Evolutionary conservation across 2,329 filamentous ascomycete species (phyloP).

Genomic region (Calonectria pseudoreteaudii): DNA sequence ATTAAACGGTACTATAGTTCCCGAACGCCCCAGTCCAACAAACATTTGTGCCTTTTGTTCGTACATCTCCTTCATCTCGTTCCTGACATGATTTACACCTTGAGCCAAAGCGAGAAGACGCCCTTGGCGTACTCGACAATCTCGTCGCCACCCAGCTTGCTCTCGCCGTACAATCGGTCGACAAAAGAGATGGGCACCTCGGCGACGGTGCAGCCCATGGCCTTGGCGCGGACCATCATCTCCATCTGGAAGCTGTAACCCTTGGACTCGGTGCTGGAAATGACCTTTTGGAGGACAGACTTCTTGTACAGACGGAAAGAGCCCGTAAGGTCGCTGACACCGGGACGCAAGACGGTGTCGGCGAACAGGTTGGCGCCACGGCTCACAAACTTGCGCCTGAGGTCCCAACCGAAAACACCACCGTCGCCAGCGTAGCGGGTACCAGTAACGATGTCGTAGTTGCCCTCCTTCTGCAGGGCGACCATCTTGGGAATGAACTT

Average conservation of each 20-base stretch:
- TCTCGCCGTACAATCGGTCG: conserved; percentile 93
- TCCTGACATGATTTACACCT: conserved; percentile 64
- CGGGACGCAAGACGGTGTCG: conserved; percentile 91
- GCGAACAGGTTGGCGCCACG: conserved; percentile 95
- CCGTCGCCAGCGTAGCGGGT: conserved; percentile 91
- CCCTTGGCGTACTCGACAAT: conserved; percentile 97
- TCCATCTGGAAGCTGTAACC: conserved; percentile 99
- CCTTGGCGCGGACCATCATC: conserved; percentile 98
- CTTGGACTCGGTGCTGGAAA: conserved; percentile 91
- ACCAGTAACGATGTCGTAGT: conserved; percentile 97
- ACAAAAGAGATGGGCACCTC: conserved; percentile 98
- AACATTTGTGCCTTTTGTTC: conserved; percentile 38
- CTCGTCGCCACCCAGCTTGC: conserved; percentile 93
- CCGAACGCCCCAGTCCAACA: conserved; percentile 46
- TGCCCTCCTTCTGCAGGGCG: conserved; percentile 76
- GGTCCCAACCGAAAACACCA: conserved; percentile 96
- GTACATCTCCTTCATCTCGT: conserved; percentile 25
- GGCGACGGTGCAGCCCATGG: conserved; percentile 91
- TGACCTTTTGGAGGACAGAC: conserved; percentile 88
- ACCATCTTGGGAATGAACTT: conserved; percentile 99
- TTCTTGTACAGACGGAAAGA: conserved; percentile 97
- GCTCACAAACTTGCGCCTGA: conserved; percentile 87
- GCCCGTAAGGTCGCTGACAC: conserved; percentile 95
- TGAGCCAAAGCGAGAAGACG: conserved; percentile 81
- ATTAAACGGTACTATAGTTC: conserved; percentile 46